Percentiles rank a stretch among this genome's conserved stretches.
phyloP scores from a whole-genome alignment of 805 yeast species.

The Aciculoconidium aculeatum region DNA sequence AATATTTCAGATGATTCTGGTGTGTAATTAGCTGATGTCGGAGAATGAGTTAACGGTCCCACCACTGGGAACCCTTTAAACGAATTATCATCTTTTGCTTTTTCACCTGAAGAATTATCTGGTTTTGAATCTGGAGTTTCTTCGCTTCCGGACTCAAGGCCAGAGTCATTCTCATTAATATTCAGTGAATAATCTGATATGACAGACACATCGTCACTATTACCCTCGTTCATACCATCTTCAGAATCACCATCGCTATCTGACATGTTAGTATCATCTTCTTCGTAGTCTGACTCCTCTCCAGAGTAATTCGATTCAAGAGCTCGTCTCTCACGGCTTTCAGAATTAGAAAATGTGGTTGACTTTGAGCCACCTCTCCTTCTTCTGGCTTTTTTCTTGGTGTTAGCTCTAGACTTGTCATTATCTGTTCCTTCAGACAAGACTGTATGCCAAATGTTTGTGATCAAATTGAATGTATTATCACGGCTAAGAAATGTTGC shows the following conservation, averaged over 20 bases:
- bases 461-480: slow-evolving; percentile 63
- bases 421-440: slow-evolving; percentile 18
- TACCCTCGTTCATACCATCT: slow-evolving; percentile 2
- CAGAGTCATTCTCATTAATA: no score
- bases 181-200: slow-evolving; percentile 6
- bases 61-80: slow-evolving; percentile 38
- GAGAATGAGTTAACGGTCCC: slow-evolving; percentile 63
- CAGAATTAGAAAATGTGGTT: slow-evolving; percentile 5
- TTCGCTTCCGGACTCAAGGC: slow-evolving; percentile 25
- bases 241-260: slow-evolving; percentile 1
- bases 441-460: slow-evolving; percentile 58
- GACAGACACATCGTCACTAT: slow-evolving; percentile 12
- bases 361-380: slow-evolving; percentile 8
- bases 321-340: slow-evolving; percentile 6
- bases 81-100: slow-evolving; percentile 17
- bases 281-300: not conserved
- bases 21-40: slow-evolving; percentile 46
- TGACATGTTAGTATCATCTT: slow-evolving; percentile 1
- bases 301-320: slow-evolving; percentile 1
- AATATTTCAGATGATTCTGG: slow-evolving; percentile 48
- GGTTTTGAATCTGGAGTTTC: no score
- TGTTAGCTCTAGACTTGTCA: slow-evolving; percentile 3
- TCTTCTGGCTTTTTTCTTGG: slow-evolving; percentile 2
- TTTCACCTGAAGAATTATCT: no score
- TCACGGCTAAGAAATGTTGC: slow-evolving; percentile 87